These are phyloP conservation scores for Suillus occidentalis DNA, from an alignment of 768 basidiomycete genomes.

Conservation along the genomic window DNA sequence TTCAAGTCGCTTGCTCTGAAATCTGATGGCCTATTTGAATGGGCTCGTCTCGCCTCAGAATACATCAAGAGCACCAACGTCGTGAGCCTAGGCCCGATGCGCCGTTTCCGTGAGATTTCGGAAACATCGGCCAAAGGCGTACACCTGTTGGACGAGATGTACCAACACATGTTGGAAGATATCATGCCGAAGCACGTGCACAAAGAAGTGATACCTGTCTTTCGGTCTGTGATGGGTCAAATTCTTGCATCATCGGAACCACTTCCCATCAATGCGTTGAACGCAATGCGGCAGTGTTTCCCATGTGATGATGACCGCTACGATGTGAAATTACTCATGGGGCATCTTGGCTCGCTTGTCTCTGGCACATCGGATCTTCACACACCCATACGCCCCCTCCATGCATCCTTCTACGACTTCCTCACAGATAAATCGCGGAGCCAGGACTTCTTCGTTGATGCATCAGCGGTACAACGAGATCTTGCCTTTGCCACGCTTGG, in stretches of 20 bases:
- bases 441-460: conserved; percentile 13
- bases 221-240: conserved; percentile 6
- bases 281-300: background rate
- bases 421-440: conserved; percentile 15
- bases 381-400: conserved; percentile 18
- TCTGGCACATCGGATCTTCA: background rate
- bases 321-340: conserved; percentile 3
- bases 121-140: background rate
- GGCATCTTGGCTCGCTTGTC: conserved; percentile 3
- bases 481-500: conserved; percentile 22
- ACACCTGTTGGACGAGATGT: conserved; percentile 8
- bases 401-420: conserved; percentile 30
- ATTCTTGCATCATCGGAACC: conserved; percentile 5
- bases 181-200: background rate
- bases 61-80: background rate
- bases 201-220: background rate
- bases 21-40: conserved; percentile 11
- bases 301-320: conserved; percentile 21
- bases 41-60: conserved; percentile 12
- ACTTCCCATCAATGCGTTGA: background rate
- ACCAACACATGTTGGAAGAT: background rate
- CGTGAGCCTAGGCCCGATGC: background rate
- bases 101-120: background rate
- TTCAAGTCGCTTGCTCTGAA: background rate
- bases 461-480: background rate